phyloP scores from a whole-genome alignment of 179 eudicot genomes.

The Heliamphora pulchella region DNA sequence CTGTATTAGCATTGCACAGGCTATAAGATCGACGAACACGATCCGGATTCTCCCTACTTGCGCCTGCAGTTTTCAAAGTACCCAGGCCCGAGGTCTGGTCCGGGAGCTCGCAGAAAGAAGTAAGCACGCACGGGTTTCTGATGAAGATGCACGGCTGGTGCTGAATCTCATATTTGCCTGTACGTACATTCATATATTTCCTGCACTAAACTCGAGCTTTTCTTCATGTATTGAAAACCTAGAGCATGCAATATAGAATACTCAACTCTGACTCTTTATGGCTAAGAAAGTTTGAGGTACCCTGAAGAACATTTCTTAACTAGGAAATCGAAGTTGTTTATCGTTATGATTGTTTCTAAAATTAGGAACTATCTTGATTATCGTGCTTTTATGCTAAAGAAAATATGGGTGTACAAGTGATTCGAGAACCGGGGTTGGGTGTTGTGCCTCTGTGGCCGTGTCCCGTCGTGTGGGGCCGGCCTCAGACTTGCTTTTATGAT shows the following conservation, averaged over 20 bases:
- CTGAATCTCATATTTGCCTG: background rate
- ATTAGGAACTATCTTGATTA: too few species aligned
- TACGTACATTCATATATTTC: background rate
- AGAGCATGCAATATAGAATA: background rate
- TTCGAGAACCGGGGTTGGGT: too few species aligned
- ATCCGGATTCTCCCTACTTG: constrained; percentile 47
- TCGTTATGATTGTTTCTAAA: too few species aligned
- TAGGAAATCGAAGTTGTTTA: too few species aligned
- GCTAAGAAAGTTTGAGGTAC: too few species aligned
- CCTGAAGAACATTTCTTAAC: too few species aligned
- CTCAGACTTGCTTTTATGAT: too few species aligned
- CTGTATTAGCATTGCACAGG: constrained; percentile 30
- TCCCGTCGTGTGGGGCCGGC: too few species aligned
- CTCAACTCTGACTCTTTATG: constrained; percentile 12
- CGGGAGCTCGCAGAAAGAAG: constrained; percentile 46
- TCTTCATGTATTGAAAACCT: background rate
- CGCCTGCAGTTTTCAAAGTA: constrained; percentile 64
- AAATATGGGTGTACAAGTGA: too few species aligned
- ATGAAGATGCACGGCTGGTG: background rate
- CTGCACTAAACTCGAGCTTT: background rate
- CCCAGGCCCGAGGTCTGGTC: constrained; percentile 58
- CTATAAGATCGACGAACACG: constrained; percentile 67
- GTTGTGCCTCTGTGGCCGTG: too few species aligned
- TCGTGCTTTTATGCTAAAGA: too few species aligned
- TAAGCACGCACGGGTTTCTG: constrained; percentile 14